Evolutionary conservation across 441 rosid species (phyloP), one percentile per base, ranked within the genome.

Genomic region (Corymbia calophylla): DNA sequence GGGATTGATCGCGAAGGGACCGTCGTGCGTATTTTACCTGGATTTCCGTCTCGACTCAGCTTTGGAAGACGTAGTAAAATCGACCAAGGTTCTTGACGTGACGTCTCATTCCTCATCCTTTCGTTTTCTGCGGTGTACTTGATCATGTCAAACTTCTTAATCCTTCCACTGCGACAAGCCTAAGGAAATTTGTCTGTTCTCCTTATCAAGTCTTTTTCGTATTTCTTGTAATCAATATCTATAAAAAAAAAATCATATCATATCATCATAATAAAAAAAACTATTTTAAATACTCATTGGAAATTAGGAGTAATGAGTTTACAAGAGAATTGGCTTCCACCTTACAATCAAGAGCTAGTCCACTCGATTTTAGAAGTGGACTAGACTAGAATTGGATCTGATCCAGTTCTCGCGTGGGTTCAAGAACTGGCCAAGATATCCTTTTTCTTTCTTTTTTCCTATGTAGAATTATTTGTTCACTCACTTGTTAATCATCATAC

Each of bases 261-360:
- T 64, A 64, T n/a, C 16, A 64, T 15, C 3, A 64, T 15, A 19
- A 15, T n/a, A 2, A 1, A 16, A n/a, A 31, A 7, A 3, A 19
- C n/a, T 0, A n/a, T 64, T 64, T 16, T 12, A 32, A 66, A 8
- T 8, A 17, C 21, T 31, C 73, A 16, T 16, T 31, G n/a, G 25
- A 66, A 8, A 66, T 58, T 60, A 60, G n/a, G 16, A 58, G n/a
- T 25, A 3, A 18, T 4, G 12, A 0, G 3, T 5, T 60, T 60
- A 0, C 5, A 15, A 1, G 1, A 11, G 66, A 6, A 29, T 25
- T 0, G 1, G 31, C 2, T 60, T 3, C 66, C n/a, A 2, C 3
- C 16, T 3, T 2, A 17, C 15, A 60, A 58, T 58, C 3, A 0
- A 25, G n/a, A 25, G 25, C 27, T 13, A 0, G 10, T 3, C n/a